Conservation (phyloP, 1,139 yeast genomes). For the Blastobotrys aristatus region DNA sequence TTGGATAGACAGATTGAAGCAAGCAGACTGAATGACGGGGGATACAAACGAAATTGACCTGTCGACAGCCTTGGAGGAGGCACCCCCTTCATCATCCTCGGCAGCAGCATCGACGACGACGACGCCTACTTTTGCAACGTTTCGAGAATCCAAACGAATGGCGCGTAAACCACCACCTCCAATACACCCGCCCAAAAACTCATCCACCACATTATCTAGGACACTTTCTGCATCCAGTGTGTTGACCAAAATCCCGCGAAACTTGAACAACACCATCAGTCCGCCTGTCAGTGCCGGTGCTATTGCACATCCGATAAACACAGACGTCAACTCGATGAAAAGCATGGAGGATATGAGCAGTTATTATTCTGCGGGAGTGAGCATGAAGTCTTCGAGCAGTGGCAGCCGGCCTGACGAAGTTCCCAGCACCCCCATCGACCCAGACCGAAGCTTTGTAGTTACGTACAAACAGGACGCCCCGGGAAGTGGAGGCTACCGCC, state of each 20-base stretch:
- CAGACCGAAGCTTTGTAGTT: conserved; percentile 8
- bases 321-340: conserved; percentile 2
- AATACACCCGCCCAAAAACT: conserved; percentile 3
- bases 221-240: conserved; percentile 13
- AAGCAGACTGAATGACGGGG: no score
- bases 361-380: neutral
- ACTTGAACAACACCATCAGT: neutral
- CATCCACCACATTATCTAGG: conserved; percentile 4
- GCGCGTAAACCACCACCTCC: conserved; percentile 7
- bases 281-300: neutral
- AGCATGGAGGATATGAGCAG: conserved; percentile 10
- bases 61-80: conserved; percentile 10
- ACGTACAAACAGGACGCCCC: conserved; percentile 11
- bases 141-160: neutral
- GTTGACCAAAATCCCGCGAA: neutral
- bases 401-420: neutral
- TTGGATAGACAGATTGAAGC: no score
- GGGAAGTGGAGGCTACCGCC: conserved; percentile 9
- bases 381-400: neutral
- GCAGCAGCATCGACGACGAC: neutral
- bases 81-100: no score
- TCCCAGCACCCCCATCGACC: conserved; percentile 10
- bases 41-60: conserved; percentile 8
- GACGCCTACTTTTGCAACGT: no score
- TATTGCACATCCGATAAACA: neutral